Evolutionary conservation across 108 stramenopile species (phyloP), one percentile per base, ranked within the genome.

Genomic region (Fragilariopsis cylindrus): DNA sequence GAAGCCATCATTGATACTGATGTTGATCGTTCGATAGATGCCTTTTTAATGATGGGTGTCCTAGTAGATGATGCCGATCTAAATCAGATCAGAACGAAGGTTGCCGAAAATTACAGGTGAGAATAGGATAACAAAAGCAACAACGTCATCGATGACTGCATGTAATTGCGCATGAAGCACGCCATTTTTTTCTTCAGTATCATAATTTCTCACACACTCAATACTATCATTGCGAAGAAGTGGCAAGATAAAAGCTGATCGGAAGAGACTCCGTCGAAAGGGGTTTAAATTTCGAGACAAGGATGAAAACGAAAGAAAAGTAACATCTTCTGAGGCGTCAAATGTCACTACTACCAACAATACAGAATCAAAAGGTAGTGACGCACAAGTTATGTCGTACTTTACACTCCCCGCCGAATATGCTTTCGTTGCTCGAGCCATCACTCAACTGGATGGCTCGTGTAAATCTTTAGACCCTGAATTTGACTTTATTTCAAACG

Each of bases 391-490:
- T 56, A 91, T 95, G 90, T 80, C 79, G 15, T 92, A 81, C 64
- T 95, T 95, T 64, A 85, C 87, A 30, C 73, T 95, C 13, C 92
- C 90, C 64, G 90, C 90, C 15, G 92, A 92, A 74, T 92, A 92
- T 69, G 94, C 94, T 39, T 95, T 95, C 75, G 94, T 91, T 16
- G 90, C 89, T 7, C 85, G 94, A 45, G 94, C 94, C 4, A 45
- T 92, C n/a, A 80, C 83, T 18, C 94, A 95, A 77, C 88, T 95
- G 87, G 87, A 89, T 63, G 94, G 94, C 3, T 92, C 92, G 7
- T 92, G 94, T 40, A 91, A 92, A 72, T 70, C 75, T 15, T 70
- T 95, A 18, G 94, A 92, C 60, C 72, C 84, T 6, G 92, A 92
- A 2, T 95, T 95, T 66, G 94, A 95, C 58, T 95, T 95, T 69